Evolutionary conservation across 2,329 filamentous ascomycete species (phyloP).

Genomic region (Bipolaris gigantea): DNA sequence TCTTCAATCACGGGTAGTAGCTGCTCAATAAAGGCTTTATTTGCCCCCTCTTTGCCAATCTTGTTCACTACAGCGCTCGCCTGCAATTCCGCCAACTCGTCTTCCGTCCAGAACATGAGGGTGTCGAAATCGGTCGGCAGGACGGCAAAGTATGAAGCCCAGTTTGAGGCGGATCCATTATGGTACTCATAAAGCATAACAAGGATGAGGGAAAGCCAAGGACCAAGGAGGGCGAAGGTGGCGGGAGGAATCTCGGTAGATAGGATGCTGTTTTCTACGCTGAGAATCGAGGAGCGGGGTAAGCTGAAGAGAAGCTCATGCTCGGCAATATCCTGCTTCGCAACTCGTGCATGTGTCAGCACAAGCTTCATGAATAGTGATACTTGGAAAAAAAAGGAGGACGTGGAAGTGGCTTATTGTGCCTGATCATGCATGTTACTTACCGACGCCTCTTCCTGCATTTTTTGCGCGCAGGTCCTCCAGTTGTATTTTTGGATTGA

Average conservation of each 20-base stretch:
- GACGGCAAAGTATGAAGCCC: slow-evolving; percentile 77
- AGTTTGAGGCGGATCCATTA: slow-evolving; percentile 62
- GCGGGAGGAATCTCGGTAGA: slow-evolving; percentile 53
- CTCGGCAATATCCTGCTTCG: slow-evolving; percentile 67
- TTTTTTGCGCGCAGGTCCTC: slow-evolving; percentile 59
- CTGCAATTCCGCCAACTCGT: slow-evolving; percentile 72
- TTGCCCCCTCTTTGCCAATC: slow-evolving; percentile 73
- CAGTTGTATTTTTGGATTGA: slow-evolving; percentile 61
- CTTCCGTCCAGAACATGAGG: slow-evolving; percentile 82
- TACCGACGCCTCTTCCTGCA: slow-evolving; percentile 66
- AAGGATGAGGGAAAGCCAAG: slow-evolving; percentile 66
- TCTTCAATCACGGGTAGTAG: slow-evolving; percentile 57
- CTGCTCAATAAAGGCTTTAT: slow-evolving; percentile 65
- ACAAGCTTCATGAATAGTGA: not conserved
- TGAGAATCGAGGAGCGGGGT: slow-evolving; percentile 71
- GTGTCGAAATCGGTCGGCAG: slow-evolving; percentile 75
- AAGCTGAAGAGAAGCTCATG: slow-evolving; percentile 82
- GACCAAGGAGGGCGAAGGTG: slow-evolving; percentile 45
- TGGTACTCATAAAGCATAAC: slow-evolving; percentile 78
- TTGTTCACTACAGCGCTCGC: slow-evolving; percentile 75
- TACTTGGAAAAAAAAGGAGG: not conserved
- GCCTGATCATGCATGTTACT: slow-evolving; percentile 36
- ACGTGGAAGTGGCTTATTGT: not conserved
- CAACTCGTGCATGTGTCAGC: slow-evolving; percentile 57
- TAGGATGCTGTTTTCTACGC: slow-evolving; percentile 70